phyloP scores from a whole-genome alignment of 2,329 filamentous ascomycete genomes.

The Aspergillus fijiensis region DNA sequence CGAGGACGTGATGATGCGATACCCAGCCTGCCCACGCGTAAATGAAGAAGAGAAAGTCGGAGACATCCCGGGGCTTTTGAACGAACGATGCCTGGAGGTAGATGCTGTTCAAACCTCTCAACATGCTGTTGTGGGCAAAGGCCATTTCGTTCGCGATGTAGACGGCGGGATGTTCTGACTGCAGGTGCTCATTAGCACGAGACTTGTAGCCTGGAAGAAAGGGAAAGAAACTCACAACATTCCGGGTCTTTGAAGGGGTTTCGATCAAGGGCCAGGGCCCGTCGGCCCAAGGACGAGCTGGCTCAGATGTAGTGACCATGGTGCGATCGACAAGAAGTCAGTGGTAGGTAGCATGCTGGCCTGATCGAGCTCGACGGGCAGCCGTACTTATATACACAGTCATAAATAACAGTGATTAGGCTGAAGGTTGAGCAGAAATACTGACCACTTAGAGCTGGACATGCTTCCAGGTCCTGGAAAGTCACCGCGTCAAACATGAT shows the following conservation, averaged over 20 bases:
- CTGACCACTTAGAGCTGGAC: background rate
- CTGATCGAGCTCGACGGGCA: background rate
- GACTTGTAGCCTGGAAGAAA: too few relatives aligned
- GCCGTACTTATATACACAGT: background rate
- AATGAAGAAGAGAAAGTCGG: conserved; percentile 6
- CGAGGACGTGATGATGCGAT: conserved; percentile 5
- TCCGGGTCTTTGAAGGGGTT: background rate
- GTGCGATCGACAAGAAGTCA: background rate
- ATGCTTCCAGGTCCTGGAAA: too few relatives aligned
- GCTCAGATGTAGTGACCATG: background rate
- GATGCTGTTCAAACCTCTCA: conserved; percentile 5
- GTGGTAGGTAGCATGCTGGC: background rate
- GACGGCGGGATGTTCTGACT: background rate
- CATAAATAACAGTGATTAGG: background rate
- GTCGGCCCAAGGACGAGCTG: background rate
- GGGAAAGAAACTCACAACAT: background rate
- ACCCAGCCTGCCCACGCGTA: background rate
- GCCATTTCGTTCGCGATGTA: conserved; percentile 10
- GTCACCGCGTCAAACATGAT: too few relatives aligned
- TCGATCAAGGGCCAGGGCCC: conserved; percentile 3
- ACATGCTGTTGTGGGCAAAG: conserved; percentile 3
- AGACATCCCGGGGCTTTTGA: background rate
- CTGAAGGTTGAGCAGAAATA: background rate
- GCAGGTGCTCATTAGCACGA: background rate
- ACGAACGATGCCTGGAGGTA: conserved; percentile 1